Evolutionary conservation across 1,284 basidiomycete species (phyloP).

Genomic region (Trichosporon sp.): DNA sequence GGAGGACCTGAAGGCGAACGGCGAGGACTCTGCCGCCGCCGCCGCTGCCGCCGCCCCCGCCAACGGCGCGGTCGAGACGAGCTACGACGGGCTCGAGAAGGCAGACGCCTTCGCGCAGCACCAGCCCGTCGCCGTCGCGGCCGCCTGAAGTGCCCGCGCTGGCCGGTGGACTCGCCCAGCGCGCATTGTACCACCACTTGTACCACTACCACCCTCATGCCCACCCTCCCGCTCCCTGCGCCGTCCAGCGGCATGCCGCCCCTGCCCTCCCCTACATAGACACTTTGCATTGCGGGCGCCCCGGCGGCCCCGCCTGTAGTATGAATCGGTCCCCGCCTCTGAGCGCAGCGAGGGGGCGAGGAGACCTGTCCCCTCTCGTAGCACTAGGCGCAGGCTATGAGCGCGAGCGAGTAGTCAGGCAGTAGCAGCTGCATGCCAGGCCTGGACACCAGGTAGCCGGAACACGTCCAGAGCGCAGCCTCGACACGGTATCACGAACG

Average conservation of each 20-base stretch:
- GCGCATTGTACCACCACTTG: not conserved
- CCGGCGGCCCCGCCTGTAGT: not conserved
- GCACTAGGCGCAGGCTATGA: too few relatives aligned
- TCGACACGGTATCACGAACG: too few relatives aligned
- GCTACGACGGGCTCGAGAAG: not conserved
- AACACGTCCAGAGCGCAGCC: too few relatives aligned
- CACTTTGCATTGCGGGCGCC: not conserved
- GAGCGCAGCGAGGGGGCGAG: not conserved
- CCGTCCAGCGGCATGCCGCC: not conserved
- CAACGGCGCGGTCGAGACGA: not conserved
- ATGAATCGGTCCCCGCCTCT: not conserved
- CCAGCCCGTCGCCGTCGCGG: not conserved
- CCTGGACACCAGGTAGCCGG: too few relatives aligned
- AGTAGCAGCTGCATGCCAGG: too few relatives aligned
- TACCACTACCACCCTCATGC: constrained; percentile 1
- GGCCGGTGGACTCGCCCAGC: not conserved
- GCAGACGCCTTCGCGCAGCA: not conserved
- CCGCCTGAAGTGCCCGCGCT: not conserved
- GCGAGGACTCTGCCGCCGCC: not conserved
- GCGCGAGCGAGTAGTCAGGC: too few relatives aligned
- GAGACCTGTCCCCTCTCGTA: too few relatives aligned
- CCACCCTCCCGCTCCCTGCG: not conserved
- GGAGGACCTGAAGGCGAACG: constrained; percentile 4
- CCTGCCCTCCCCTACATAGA: not conserved
- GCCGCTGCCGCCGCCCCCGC: not conserved